These are phyloP conservation scores for Globisporangium emineosum DNA, from an alignment of 352 stramenopile species.

Conservation along the genomic window DNA sequence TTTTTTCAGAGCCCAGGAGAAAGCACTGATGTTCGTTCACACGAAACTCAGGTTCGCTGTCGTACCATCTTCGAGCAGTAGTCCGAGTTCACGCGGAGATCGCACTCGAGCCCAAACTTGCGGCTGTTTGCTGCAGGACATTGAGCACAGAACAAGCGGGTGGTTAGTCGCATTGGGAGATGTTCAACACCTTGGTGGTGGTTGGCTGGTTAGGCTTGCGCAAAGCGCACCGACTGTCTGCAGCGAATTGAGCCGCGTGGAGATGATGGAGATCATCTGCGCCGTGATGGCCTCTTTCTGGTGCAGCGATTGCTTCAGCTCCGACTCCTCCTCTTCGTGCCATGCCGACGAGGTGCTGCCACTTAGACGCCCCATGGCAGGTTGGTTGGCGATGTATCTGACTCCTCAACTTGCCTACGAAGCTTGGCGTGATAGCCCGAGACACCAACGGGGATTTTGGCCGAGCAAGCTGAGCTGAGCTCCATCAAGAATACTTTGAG, in stretches of 20 bases:
- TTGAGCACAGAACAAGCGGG: neutral
- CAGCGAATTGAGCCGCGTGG: constrained; percentile 54
- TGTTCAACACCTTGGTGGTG: too few species aligned
- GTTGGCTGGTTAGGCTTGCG: neutral
- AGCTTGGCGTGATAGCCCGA: neutral
- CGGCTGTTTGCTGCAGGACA: constrained; percentile 45
- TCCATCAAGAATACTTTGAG: neutral
- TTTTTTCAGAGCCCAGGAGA: too few species aligned
- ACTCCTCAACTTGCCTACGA: too few species aligned
- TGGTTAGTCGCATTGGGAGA: too few species aligned
- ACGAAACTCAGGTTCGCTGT: neutral
- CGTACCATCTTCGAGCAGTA: constrained; percentile 70
- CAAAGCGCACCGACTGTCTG: constrained; percentile 44
- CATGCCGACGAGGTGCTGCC: constrained; percentile 14
- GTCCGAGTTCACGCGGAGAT: constrained; percentile 65
- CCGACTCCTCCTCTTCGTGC: constrained; percentile 32
- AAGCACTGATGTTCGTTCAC: too few species aligned
- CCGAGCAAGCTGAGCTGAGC: neutral
- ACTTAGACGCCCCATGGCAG: constrained; percentile 22
- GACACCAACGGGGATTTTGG: neutral
- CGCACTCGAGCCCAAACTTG: constrained; percentile 70
- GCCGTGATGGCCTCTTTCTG: constrained; percentile 76
- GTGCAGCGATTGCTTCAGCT: constrained; percentile 55
- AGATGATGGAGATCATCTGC: constrained; percentile 84
- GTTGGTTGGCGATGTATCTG: neutral